Evolutionary conservation across 495 filamentous ascomycete species (phyloP).

Genomic region (Tuber aestivum): DNA sequence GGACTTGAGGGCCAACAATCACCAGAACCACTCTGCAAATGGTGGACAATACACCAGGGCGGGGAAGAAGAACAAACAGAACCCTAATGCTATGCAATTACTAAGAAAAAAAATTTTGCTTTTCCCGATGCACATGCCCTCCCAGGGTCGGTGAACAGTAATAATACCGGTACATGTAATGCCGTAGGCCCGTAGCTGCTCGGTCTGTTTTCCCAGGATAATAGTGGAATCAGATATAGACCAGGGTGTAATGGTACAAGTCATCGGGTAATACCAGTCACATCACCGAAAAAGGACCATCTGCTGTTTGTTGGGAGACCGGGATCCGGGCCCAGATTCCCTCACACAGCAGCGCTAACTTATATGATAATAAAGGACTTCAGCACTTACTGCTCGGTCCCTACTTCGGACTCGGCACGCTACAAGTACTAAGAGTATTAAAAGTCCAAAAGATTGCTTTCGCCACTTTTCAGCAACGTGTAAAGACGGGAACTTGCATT

Average conservation of each 20-base stretch:
- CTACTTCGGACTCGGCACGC: neutral
- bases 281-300: neutral
- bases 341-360: neutral
- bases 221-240: neutral
- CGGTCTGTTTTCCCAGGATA: neutral
- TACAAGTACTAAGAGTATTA: too few relatives aligned
- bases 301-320: neutral
- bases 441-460: too few relatives aligned
- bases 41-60: neutral
- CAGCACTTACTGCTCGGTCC: neutral
- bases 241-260: neutral
- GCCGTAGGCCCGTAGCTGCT: neutral
- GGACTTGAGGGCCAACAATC: neutral
- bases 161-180: neutral
- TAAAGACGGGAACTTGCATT: too few relatives aligned
- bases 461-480: too few relatives aligned
- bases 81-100: neutral
- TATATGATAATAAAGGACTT: neutral
- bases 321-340: neutral
- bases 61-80: neutral
- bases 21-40: neutral
- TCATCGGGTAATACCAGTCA: neutral
- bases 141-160: neutral
- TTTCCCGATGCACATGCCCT: neutral
- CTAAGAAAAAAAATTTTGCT: neutral